Evolutionary conservation across 225 moss, liverwort and hornwort genomes (phyloP), one percentile per base, ranked within the genome.

Genomic region (Pseudoscleropodium purum): DNA sequence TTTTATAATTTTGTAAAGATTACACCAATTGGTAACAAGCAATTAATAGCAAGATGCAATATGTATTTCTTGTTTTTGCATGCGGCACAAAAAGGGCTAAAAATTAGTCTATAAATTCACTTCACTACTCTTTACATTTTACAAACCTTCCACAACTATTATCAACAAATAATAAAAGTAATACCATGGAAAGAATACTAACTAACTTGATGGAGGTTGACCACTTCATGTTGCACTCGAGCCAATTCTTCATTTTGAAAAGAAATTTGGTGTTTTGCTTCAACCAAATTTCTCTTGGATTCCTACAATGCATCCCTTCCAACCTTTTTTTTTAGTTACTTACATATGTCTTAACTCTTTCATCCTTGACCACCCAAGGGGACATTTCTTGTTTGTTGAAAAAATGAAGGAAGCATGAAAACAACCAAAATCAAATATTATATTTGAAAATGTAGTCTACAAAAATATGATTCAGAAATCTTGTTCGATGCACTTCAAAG

Each of bases 291-390:
- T 73, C 59, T 89, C 75, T 89, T 19, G 2, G 59, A 88, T 74
- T 82, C 89, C 93, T 93, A 75, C 74, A 85, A 82, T 88, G 52
- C 73, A 88, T 20, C 51, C 73, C 74, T 78, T 88, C 64, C 85
- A 82, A 75, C 7, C 65, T 2, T 70, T 83, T 73, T 80, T 79
- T 37, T 87, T 43, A 87, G 34, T 70, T 68, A 85, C n/a, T n/a
- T 37, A 89, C 15, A 67, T 36, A 63, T 82, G 9, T 39, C 4
- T 43, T 29, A 24, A 37, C 1, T 9, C 9, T 5, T 54, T 54
- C 4, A 61, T 11, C 61, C 11, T 11, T 61, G 26, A 61, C 11
- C 1, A 5, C 61, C 25, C 11, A 11, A 2, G 61, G 11, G 2
- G 11, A 12, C 5, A 4, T 61, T 26, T 25, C 12, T 61, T 6